These are phyloP conservation scores for Xylaria sp. DNA, from an alignment of 2,329 filamentous ascomycete genomes.

Conservation along the genomic window DNA sequence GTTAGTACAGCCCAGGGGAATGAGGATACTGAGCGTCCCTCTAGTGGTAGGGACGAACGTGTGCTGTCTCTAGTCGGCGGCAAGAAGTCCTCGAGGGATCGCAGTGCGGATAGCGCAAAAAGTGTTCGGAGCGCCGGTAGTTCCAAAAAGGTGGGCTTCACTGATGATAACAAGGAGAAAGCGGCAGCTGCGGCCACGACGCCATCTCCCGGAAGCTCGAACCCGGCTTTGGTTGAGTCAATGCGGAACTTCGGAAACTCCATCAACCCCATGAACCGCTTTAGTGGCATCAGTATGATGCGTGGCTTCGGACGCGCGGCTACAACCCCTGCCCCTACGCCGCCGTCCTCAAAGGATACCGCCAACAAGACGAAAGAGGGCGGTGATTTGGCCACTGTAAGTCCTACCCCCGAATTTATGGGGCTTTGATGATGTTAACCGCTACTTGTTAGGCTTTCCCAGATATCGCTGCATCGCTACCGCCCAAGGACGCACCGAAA, in stretches of 20 bases:
- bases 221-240: constrained; percentile 73
- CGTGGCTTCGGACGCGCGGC: constrained; percentile 70
- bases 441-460: constrained; percentile 56
- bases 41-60: constrained; percentile 57
- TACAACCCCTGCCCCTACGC: constrained; percentile 44
- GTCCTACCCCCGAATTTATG: constrained; percentile 25
- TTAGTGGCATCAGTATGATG: constrained; percentile 74
- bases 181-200: constrained; percentile 34
- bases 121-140: constrained; percentile 64
- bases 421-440: constrained; percentile 1
- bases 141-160: constrained; percentile 59
- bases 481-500: constrained; percentile 57
- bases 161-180: constrained; percentile 48
- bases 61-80: constrained; percentile 74
- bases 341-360: constrained; percentile 44
- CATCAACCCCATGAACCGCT: constrained; percentile 79
- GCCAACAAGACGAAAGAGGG: constrained; percentile 47
- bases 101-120: constrained; percentile 73
- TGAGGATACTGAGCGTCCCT: constrained; percentile 41
- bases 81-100: constrained; percentile 64
- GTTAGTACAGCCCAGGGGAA: constrained; percentile 54
- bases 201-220: constrained; percentile 39
- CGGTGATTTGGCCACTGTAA: constrained; percentile 60
- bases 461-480: constrained; percentile 58
- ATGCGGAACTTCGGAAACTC: constrained; percentile 80